Evolutionary conservation across 805 yeast species (phyloP).

Genomic region (Priceomyces carsonii): DNA sequence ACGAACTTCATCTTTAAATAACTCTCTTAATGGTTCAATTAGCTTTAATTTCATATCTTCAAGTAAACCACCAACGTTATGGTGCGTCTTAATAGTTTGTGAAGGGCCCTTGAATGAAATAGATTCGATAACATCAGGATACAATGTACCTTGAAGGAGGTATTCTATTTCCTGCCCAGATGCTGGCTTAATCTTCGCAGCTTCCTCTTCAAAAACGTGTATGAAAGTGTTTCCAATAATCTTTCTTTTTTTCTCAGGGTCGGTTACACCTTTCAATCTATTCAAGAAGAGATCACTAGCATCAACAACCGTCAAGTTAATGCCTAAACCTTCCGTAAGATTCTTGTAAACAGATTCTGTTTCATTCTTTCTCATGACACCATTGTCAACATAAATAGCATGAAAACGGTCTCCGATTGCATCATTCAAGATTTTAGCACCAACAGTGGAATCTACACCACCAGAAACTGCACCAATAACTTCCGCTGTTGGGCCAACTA

Average conservation of each 20-base stretch:
- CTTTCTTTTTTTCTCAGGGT: constrained; percentile 98
- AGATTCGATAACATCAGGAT: constrained; percentile 98
- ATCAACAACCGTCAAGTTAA: constrained; percentile 90
- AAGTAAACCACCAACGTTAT: constrained; percentile 96
- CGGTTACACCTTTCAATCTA: constrained; percentile 90
- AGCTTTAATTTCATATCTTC: constrained; percentile 98
- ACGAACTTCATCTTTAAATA: constrained; percentile 98
- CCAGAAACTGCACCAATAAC: constrained; percentile 99
- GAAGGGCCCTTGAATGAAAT: constrained; percentile 99
- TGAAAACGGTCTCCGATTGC: constrained; percentile 99
- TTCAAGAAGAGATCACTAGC: constrained; percentile 88
- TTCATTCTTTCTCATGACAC: constrained; percentile 95
- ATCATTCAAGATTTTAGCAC: constrained; percentile 96
- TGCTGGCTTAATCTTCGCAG: constrained; percentile 85
- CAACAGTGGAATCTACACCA: constrained; percentile 99
- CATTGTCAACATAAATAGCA: constrained; percentile 96
- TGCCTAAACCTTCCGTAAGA: constrained; percentile 89
- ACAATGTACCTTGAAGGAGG: constrained; percentile 93
- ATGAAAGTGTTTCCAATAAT: constrained; percentile 98
- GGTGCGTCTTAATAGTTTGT: constrained; percentile 98
- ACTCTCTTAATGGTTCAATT: constrained; percentile 97
- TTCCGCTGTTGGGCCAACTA: constrained; percentile 97
- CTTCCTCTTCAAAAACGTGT: constrained; percentile 95
- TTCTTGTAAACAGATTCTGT: constrained; percentile 87
- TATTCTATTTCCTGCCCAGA: constrained; percentile 90